Conservation (phyloP, 371 early-diverging fungal genomes). For the Mucor ambiguus region DNA sequence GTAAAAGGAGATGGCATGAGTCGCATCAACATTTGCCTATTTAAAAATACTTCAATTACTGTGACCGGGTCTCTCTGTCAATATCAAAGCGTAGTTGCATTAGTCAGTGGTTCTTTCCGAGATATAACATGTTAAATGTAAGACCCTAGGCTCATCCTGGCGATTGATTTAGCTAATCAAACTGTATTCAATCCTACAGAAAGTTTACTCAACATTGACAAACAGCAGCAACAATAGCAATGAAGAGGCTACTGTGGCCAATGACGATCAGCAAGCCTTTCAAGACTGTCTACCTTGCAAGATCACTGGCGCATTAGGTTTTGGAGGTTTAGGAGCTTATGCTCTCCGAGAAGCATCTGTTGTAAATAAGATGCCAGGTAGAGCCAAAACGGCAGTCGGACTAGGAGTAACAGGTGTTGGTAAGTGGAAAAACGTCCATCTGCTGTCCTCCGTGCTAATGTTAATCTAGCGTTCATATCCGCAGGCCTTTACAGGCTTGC, state of each 20-base stretch:
- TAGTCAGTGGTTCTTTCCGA: not conserved
- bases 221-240: not conserved
- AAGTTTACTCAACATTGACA: conserved; percentile 15
- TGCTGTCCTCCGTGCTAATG: not conserved
- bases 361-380: conserved; percentile 39
- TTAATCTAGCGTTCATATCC: conserved; percentile 39
- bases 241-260: not conserved
- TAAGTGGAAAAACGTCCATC: conserved; percentile 16
- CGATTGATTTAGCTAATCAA: not conserved
- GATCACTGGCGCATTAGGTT: conserved; percentile 42
- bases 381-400: conserved; percentile 40
- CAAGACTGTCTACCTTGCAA: conserved; percentile 50
- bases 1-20: conserved; percentile 8
- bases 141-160: too few relatives aligned
- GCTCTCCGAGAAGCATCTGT: conserved; percentile 39
- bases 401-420: conserved; percentile 47
- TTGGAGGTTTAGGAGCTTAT: conserved; percentile 45
- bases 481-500: conserved; percentile 46
- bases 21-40: not conserved
- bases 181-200: conserved; percentile 7
- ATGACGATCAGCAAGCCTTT: conserved; percentile 16
- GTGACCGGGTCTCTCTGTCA: not conserved
- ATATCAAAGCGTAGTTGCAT: not conserved
- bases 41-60: not conserved
- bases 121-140: not conserved